phyloP scores from a whole-genome alignment of 768 basidiomycete genomes.

The Tulasnella sp. region DNA sequence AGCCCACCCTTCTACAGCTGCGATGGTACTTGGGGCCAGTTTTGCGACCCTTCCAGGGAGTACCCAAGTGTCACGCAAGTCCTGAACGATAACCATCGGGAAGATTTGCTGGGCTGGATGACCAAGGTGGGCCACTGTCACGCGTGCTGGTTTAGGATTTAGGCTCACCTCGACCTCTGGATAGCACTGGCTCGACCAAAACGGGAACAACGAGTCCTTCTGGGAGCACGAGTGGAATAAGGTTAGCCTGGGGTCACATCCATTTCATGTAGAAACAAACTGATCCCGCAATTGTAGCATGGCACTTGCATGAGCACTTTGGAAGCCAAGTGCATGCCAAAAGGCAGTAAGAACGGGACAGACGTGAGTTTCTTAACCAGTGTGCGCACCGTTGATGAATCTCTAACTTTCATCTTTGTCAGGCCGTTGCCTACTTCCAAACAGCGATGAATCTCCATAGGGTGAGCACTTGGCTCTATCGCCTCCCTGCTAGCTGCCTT shows the following conservation, averaged over 20 bases:
- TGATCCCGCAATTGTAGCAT: constrained; percentile 22
- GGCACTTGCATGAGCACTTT: constrained; percentile 38
- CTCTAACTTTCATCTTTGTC: not conserved
- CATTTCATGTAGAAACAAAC: not conserved
- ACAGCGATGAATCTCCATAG: constrained; percentile 56
- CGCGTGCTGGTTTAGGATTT: not conserved
- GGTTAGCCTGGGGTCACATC: not conserved
- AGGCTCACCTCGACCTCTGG: not conserved
- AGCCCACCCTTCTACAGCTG: not conserved
- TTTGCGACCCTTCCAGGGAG: constrained; percentile 36
- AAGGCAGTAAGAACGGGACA: constrained; percentile 30
- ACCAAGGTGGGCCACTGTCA: not conserved
- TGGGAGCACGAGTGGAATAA: constrained; percentile 38
- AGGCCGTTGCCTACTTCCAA: constrained; percentile 23
- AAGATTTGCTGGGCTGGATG: constrained; percentile 35
- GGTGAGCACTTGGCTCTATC: constrained; percentile 34
- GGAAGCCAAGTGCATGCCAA: constrained; percentile 35
- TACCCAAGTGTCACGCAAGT: constrained; percentile 35
- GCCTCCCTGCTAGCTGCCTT: not conserved
- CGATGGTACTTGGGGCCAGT: constrained; percentile 33
- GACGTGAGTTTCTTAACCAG: constrained; percentile 32
- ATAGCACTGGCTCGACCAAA: constrained; percentile 28
- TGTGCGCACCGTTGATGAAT: not conserved
- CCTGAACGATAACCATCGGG: constrained; percentile 30
- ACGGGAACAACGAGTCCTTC: constrained; percentile 37